Base-by-base conservation (phyloP, 2,329 filamentous ascomycete genomes). In the Xylaria sp. region DNA sequence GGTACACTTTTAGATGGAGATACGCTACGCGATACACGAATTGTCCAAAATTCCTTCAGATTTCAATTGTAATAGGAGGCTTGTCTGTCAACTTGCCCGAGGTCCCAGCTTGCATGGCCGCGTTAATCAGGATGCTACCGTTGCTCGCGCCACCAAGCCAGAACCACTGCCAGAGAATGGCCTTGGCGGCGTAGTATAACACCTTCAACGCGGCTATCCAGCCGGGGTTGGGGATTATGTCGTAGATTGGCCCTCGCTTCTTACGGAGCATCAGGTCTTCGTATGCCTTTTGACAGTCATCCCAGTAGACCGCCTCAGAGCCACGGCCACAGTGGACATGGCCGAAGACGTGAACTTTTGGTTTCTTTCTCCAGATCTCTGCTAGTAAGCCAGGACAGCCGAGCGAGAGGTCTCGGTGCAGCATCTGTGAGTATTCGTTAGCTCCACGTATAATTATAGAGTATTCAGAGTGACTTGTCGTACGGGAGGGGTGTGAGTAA, bases 311-410 rank as follows among this genome's bases (percentile, higher is more conserved):
- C 0, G 87, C 76, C 71, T 93, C 87, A 45, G 80, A 80, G 15
- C 92, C 93, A 47, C 90, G 85, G 8, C 87, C 91, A 72, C 84
- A 90, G 78, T 97, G 93, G 23, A 94, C 84, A 76, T 97, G 93
- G 0, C 92, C 93, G 74, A 95, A 96, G 50, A 96, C 84, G 75
- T 96, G 92, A 14, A 96, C 79, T 12, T 81, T 81, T 0, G 93
- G 93, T 65, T 86, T 87, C 11, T 92, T 87, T 37, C 90, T 85
- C 87, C 90, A 92, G 17, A 91, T 76, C 71, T 96, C 92, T 14
- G 82, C 77, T 5, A 94, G 82, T 5, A 96, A 82, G 59, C 85
- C 83, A 6, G 87, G 85, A 67, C 91, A 94, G 58, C 92, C 92
- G 46, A 92, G 78, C 2, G 83, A 87, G 53, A 87, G 83, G 68